Conservation (phyloP, 2,329 filamentous ascomycete genomes). For the Diaporthe capsici region DNA sequence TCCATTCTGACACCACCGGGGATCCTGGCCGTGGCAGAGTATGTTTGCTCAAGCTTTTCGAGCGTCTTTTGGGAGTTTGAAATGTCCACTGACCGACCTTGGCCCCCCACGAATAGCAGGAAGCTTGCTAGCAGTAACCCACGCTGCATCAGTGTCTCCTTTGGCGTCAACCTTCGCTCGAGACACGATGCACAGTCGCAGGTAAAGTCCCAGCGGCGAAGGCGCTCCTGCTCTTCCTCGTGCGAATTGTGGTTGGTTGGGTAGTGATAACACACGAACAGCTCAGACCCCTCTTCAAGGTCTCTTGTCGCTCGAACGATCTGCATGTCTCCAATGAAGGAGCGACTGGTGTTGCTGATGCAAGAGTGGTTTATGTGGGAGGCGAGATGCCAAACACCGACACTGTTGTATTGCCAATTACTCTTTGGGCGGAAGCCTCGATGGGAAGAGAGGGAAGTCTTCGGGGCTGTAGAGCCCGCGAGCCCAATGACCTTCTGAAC, state of each 20-base stretch:
- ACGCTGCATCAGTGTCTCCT: background rate
- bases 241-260: accelerated
- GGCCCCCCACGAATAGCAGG: background rate
- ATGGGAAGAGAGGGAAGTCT: accelerated
- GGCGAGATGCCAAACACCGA: background rate
- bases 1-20: background rate
- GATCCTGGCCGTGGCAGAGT: background rate
- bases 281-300: background rate
- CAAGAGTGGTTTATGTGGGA: background rate
- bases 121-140: background rate
- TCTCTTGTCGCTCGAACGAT: background rate
- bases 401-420: background rate
- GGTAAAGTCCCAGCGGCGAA: background rate
- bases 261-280: background rate
- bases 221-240: background rate
- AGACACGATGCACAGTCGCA: background rate
- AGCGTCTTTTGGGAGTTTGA: accelerated
- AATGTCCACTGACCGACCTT: background rate
- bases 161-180: background rate
- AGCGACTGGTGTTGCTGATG: background rate
- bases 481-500: background rate
- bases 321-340: background rate
- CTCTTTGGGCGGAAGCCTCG: no score
- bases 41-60: background rate
- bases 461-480: accelerated